Conservation (phyloP, 208 protist genomes). For the Trypanosoma caninum region DNA sequence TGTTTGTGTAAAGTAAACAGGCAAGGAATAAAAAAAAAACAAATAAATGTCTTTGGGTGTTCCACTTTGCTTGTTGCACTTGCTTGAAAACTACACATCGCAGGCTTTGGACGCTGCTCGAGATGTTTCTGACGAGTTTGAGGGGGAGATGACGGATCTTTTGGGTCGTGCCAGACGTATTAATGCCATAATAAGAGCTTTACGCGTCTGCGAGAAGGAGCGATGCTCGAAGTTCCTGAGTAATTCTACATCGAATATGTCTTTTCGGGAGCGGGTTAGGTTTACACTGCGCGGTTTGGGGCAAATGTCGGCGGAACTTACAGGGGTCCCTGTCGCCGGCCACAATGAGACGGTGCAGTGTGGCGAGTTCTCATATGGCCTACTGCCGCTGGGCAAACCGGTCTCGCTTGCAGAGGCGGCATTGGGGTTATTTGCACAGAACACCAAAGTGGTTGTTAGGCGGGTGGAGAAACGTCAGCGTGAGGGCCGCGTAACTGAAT, state of each 20-base stretch:
- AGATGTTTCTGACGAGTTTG: slow-evolving; percentile 28
- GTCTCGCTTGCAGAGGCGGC: slow-evolving; percentile 44
- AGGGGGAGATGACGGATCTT: slow-evolving; percentile 18
- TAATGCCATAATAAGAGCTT: slow-evolving; percentile 7
- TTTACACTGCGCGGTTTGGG: slow-evolving; percentile 15
- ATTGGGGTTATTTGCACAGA: slow-evolving; percentile 39
- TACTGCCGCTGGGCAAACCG: slow-evolving; percentile 19
- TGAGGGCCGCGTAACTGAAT: not conserved
- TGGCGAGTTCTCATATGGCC: not conserved
- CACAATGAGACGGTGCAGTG: not conserved
- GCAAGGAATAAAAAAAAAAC: slow-evolving; percentile 10
- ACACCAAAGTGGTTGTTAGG: slow-evolving; percentile 38
- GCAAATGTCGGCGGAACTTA: slow-evolving; percentile 10
- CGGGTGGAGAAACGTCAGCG: slow-evolving; percentile 20
- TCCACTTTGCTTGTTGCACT: slow-evolving; percentile 21
- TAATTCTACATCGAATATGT: too few relatives aligned
- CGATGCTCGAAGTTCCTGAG: not conserved
- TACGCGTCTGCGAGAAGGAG: slow-evolving; percentile 5
- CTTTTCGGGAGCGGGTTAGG: not conserved
- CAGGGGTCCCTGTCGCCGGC: slow-evolving; percentile 1
- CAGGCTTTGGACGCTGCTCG: slow-evolving; percentile 47
- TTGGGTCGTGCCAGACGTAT: slow-evolving; percentile 9
- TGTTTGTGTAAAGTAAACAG: not conserved
- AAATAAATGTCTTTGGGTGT: not conserved
- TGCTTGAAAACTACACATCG: slow-evolving; percentile 42